Evolutionary conservation across 495 filamentous ascomycete genomes (phyloP).

Genomic region (Podospora sp.): DNA sequence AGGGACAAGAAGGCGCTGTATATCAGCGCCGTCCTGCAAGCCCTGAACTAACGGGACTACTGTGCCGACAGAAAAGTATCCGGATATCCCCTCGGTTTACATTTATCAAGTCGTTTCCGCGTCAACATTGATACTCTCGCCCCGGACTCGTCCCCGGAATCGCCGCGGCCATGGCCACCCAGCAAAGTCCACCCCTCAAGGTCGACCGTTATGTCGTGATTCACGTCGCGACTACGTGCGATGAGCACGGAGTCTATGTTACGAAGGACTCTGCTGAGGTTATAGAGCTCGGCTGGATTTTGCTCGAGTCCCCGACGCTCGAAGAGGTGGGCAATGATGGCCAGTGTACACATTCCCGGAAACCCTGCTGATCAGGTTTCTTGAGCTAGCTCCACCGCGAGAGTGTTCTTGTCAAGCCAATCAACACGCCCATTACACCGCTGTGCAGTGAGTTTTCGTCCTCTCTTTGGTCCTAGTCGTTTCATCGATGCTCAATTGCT

Average conservation of each 20-base stretch:
- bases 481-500: constrained; percentile 21
- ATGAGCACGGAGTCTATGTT: constrained; percentile 98
- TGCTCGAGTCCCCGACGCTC: constrained; percentile 85
- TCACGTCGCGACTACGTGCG: constrained; percentile 97
- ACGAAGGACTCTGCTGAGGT: constrained; percentile 99
- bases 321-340: constrained; percentile 71
- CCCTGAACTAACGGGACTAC: background rate
- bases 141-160: background rate
- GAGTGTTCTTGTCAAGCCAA: constrained; percentile 93
- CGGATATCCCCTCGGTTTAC: background rate
- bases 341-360: constrained; percentile 6
- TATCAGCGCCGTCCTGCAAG: no score
- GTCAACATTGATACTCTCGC: constrained; percentile 8
- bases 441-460: constrained; percentile 82
- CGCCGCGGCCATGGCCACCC: constrained; percentile 45
- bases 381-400: constrained; percentile 79
- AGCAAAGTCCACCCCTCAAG: constrained; percentile 55
- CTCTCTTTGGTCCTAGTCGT: background rate
- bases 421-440: constrained; percentile 98
- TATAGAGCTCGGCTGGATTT: constrained; percentile 97
- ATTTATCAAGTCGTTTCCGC: background rate
- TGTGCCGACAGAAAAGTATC: constrained; percentile 4
- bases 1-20: no score
- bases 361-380: constrained; percentile 23
- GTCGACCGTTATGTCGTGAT: constrained; percentile 96